A percentile compares a stretch with the other conserved stretches of the same genome.
phyloP scores from a whole-genome alignment of 192 early-diverging fungal species.

The Jimgerdemannia flammicorona region DNA sequence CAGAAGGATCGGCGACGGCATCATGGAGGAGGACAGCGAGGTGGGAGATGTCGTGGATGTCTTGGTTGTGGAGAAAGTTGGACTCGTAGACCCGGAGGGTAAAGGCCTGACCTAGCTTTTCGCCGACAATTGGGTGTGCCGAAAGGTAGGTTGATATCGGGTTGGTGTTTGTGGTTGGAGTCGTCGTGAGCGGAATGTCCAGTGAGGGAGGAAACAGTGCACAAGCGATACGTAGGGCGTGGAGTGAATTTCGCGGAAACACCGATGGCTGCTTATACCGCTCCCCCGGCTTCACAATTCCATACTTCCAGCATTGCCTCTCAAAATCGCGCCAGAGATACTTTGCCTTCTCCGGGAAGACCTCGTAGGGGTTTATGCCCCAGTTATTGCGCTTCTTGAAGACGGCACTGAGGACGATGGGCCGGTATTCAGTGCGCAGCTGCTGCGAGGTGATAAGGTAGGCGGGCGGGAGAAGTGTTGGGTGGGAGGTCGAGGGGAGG shows the following conservation, averaged over 20 bases:
- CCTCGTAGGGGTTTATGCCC: not conserved
- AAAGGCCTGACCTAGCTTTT: not conserved
- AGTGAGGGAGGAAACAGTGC: not conserved
- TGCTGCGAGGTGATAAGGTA: not conserved
- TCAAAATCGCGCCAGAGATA: not conserved
- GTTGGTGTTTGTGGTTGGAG: not conserved
- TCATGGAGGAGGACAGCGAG: not conserved
- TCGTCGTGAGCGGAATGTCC: not conserved
- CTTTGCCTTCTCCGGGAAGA: not conserved
- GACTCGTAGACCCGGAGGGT: not conserved
- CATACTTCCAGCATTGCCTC: not conserved
- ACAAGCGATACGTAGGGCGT: not conserved
- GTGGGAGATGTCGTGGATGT: not conserved
- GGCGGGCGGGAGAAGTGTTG: not conserved
- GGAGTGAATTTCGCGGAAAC: not conserved
- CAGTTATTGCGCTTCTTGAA: not conserved
- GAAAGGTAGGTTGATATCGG: not conserved
- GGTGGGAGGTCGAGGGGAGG: not conserved
- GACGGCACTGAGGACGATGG: not conserved
- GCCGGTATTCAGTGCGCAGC: not conserved
- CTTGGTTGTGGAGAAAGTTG: not conserved
- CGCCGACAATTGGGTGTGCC: not conserved
- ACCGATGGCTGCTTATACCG: not conserved
- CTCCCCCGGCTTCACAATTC: not conserved
- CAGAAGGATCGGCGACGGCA: not conserved